phyloP scores from a whole-genome alignment of 805 yeast genomes.

The Lipomyces oligophaga region DNA sequence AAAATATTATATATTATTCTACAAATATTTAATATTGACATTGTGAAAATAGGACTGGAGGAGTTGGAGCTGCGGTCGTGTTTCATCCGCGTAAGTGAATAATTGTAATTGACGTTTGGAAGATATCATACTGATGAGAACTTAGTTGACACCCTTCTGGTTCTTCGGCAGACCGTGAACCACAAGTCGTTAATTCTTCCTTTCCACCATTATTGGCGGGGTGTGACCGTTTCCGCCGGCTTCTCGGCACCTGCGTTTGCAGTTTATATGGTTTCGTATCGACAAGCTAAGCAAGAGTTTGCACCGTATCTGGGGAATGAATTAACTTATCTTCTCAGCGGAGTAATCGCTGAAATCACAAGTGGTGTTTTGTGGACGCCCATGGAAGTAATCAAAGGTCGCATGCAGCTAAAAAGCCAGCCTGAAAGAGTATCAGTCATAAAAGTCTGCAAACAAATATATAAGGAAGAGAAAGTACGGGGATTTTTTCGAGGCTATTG shows the following conservation, averaged over 20 bases:
- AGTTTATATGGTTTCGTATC: constrained; percentile 41
- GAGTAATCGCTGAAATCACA: constrained; percentile 30
- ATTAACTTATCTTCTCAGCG: constrained; percentile 14
- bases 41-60: constrained; percentile 15
- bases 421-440: constrained; percentile 18
- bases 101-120: neutral
- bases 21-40: neutral
- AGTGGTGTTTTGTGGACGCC: constrained; percentile 44
- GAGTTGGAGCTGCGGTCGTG: constrained; percentile 23
- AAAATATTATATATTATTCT: neutral
- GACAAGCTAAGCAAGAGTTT: constrained; percentile 39
- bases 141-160: constrained; percentile 23
- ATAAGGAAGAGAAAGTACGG: constrained; percentile 59
- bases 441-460: constrained; percentile 39
- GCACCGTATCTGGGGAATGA: constrained; percentile 13
- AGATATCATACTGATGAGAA: neutral
- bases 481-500: constrained; percentile 78
- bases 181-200: constrained; percentile 12
- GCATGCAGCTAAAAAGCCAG: constrained; percentile 39
- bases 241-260: constrained; percentile 44
- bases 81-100: constrained; percentile 22
- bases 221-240: constrained; percentile 39
- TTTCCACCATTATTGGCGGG: constrained; percentile 33
- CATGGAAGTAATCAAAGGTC: constrained; percentile 46
- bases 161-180: constrained; percentile 22